These are phyloP conservation scores for Eutrema salsugineum DNA, from an alignment of 441 rosid genomes.

Conservation along the genomic window DNA sequence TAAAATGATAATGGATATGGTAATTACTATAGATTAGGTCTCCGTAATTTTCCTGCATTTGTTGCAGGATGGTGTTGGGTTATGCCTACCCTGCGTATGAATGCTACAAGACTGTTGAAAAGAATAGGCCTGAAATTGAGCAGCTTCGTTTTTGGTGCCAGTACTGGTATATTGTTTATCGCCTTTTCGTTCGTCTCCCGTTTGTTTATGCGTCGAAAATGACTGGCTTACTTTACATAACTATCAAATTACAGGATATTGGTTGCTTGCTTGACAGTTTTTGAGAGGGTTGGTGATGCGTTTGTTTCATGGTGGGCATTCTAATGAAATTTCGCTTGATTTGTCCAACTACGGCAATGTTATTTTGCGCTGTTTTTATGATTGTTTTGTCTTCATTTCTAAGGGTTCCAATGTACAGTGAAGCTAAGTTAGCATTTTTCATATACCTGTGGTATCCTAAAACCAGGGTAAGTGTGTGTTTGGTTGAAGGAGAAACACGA, in stretches of 20 bases:
- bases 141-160: conserved; percentile 99
- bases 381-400: conserved; percentile 5
- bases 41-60: neutral
- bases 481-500: neutral
- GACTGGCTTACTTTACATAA: neutral
- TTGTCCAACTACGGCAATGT: neutral
- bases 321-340: neutral
- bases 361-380: neutral
- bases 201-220: neutral
- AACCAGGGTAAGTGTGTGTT: conserved; percentile 41
- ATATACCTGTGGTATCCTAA: conserved; percentile 66
- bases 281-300: conserved; percentile 76
- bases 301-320: conserved; percentile 66
- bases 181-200: neutral
- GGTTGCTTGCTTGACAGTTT: conserved; percentile 80
- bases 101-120: conserved; percentile 93
- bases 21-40: neutral
- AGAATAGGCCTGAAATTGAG: conserved; percentile 89
- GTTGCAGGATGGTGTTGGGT: conserved; percentile 77
- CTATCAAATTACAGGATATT: conserved; percentile 69
- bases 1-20: neutral
- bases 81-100: conserved; percentile 98
- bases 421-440: conserved; percentile 58
- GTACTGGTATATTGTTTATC: conserved; percentile 61
- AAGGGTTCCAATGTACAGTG: conserved; percentile 39